Evolutionary conservation across 2,329 filamentous ascomycete genomes (phyloP), one percentile per base, ranked within the genome.

Genomic region (Incumbomyces delicatus): DNA sequence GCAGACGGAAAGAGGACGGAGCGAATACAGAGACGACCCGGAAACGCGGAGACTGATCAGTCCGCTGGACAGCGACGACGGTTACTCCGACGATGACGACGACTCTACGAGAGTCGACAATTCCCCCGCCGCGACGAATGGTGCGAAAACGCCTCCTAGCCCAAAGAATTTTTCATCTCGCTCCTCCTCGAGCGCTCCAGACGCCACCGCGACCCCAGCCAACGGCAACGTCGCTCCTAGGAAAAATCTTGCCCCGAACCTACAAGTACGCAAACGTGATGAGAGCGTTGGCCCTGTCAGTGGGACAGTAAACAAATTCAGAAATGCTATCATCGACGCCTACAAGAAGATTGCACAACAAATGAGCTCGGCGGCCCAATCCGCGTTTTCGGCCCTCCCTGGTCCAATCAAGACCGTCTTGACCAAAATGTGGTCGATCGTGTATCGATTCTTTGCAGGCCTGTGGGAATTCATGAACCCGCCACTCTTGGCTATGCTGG

Each of bases 381-480:
- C 55, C 12, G 30, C 66, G 14, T 80, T 77, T 60, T 57, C 66
- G 20, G 54, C 61, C 20, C 67, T 84, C 8, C 80, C 80, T 3
- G 53, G 57, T 3, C 66, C 71, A 14, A 50, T 77, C 1, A 79
- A 82, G 57, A 73, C 66, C 42, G 54, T 61, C 6, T 58, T 81
- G 3, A 64, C 68, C 8, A 67, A 63, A 18, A 52, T 68, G 14
- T 67, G 63, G 37, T 63, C 59, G 29, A 66, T 63, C 35, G 44
- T 68, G 27, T 57, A 56, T 64, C 76, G 63, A 52, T 82, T 86
- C 56, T 66, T 77, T 55, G 67, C 67, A 41, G 88, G 88, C 44
- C 63, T 89, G 11, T 92, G 85, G 85, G 84, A 85, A 40, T 95
- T 95, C 64, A 96, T 98, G 90, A 96, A 96, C 66, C 90, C 92